A percentile compares a stretch with the other conserved stretches of the same genome.
Evolutionary conservation across 1,284 basidiomycete species (phyloP).

Genomic region (Cutaneotrichosporon cyanovorans): DNA sequence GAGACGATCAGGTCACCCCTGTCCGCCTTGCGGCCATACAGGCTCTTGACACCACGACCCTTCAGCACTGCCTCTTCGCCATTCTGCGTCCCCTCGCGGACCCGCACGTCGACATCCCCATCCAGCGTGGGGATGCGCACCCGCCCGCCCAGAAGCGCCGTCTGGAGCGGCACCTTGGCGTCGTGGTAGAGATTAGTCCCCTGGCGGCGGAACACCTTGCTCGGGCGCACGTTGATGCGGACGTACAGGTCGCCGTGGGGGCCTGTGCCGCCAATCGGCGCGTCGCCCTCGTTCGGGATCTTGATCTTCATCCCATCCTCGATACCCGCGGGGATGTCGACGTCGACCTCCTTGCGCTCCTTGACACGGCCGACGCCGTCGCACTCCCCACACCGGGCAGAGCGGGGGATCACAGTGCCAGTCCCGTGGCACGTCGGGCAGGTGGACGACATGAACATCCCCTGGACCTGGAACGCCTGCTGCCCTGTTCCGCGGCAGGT

Average conservation of each 20-base stretch:
- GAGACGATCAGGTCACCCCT: slow-evolving; percentile 82
- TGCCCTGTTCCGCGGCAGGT: slow-evolving; percentile 82
- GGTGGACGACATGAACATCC: slow-evolving; percentile 95
- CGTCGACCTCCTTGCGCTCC: slow-evolving; percentile 66
- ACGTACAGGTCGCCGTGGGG: slow-evolving; percentile 78
- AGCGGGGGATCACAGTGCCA: slow-evolving; percentile 71
- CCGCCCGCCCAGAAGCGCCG: slow-evolving; percentile 82
- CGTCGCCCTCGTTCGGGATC: slow-evolving; percentile 76
- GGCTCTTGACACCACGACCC: slow-evolving; percentile 71
- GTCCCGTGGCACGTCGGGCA: slow-evolving; percentile 79
- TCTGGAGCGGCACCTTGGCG: slow-evolving; percentile 84
- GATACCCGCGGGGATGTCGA: slow-evolving; percentile 85
- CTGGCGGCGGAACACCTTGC: slow-evolving; percentile 81
- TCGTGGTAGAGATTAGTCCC: slow-evolving; percentile 87
- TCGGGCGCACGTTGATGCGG: slow-evolving; percentile 73
- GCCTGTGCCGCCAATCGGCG: slow-evolving; percentile 70
- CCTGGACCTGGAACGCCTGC: slow-evolving; percentile 85
- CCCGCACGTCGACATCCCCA: slow-evolving; percentile 88
- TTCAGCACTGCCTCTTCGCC: slow-evolving; percentile 95
- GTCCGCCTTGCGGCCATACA: slow-evolving; percentile 54
- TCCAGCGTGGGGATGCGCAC: slow-evolving; percentile 92
- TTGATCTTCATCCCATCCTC: slow-evolving; percentile 95
- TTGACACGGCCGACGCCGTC: slow-evolving; percentile 83
- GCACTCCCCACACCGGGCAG: slow-evolving; percentile 72
- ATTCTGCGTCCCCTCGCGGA: slow-evolving; percentile 89